Evolutionary conservation across 2,329 filamentous ascomycete species (phyloP).

Genomic region (Alternaria metachromatica): DNA sequence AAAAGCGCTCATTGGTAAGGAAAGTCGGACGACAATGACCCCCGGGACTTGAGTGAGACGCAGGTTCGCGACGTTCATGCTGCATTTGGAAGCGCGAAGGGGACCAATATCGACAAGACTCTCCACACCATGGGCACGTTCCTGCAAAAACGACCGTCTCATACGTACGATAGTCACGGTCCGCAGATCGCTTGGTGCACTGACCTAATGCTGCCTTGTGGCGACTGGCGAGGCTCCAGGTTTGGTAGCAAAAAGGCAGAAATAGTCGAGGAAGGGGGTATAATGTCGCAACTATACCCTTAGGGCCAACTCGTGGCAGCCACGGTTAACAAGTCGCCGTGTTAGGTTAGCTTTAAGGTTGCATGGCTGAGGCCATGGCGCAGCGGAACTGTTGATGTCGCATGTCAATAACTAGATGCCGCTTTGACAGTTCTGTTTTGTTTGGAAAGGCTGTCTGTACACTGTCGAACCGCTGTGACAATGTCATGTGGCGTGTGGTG

Average conservation of each 20-base stretch:
- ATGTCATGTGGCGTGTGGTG: neutral
- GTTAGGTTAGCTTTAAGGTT: constrained; percentile 17
- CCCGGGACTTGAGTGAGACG: constrained; percentile 13
- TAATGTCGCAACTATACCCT: constrained; percentile 27
- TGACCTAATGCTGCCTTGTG: constrained; percentile 13
- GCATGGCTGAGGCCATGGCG: constrained; percentile 8
- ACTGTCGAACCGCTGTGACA: neutral
- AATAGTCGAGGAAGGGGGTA: constrained; percentile 22
- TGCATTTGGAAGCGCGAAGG: constrained; percentile 22
- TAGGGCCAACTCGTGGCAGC: constrained; percentile 15
- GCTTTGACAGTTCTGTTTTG: constrained; percentile 6
- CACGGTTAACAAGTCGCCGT: constrained; percentile 8
- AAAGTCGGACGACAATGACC: neutral
- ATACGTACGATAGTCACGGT: constrained; percentile 32
- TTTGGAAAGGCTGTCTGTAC: neutral
- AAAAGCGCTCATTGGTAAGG: constrained; percentile 1
- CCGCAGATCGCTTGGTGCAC: constrained; percentile 15
- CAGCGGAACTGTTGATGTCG: constrained; percentile 16
- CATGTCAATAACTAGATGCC: constrained; percentile 25
- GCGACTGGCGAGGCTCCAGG: constrained; percentile 14
- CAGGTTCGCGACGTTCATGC: constrained; percentile 22
- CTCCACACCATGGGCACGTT: constrained; percentile 14
- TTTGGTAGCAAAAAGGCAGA: constrained; percentile 2
- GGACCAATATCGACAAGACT: constrained; percentile 13
- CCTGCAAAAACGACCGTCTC: constrained; percentile 28